Evolutionary conservation across 2,329 filamentous ascomycete genomes (phyloP).

Genomic region (Didymella arachidicola): DNA sequence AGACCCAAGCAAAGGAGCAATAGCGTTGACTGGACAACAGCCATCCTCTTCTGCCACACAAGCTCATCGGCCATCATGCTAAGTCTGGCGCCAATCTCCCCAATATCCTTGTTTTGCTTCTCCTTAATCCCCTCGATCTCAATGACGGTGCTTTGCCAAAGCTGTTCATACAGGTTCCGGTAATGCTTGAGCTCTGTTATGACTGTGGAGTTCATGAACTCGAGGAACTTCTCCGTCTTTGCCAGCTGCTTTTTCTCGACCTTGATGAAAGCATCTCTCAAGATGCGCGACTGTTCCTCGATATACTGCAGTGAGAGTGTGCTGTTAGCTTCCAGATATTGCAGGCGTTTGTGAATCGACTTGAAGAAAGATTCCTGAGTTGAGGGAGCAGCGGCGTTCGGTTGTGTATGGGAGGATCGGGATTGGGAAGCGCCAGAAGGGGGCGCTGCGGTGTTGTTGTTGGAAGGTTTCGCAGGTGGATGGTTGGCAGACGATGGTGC

Average conservation of each 20-base stretch:
- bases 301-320: slow-evolving; percentile 95
- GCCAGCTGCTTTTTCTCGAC: slow-evolving; percentile 86
- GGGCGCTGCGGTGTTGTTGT: slow-evolving; percentile 30
- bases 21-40: slow-evolving; percentile 87
- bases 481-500: slow-evolving; percentile 18
- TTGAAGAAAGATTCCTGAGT: slow-evolving; percentile 99
- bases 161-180: slow-evolving; percentile 88
- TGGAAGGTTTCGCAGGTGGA: slow-evolving; percentile 23
- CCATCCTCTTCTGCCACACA: slow-evolving; percentile 83
- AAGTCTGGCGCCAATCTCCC: slow-evolving; percentile 80
- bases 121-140: slow-evolving; percentile 89
- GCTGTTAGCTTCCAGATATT: slow-evolving; percentile 89
- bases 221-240: slow-evolving; percentile 83
- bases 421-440: slow-evolving; percentile 29
- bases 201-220: slow-evolving; percentile 86
- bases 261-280: slow-evolving; percentile 84
- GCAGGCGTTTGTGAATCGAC: slow-evolving; percentile 89
- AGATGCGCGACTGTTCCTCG: slow-evolving; percentile 89
- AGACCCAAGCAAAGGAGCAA: slow-evolving; percentile 86
- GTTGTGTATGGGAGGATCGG: slow-evolving; percentile 54
- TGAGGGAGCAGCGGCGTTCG: slow-evolving; percentile 70
- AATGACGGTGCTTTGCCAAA: slow-evolving; percentile 95
- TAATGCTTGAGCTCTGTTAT: slow-evolving; percentile 68
- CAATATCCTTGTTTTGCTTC: slow-evolving; percentile 80
- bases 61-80: slow-evolving; percentile 94